Evolutionary conservation across 176 grass and related monocot species (phyloP), one percentile per base, ranked within the genome.

Genomic region (Zoysia japonica): DNA sequence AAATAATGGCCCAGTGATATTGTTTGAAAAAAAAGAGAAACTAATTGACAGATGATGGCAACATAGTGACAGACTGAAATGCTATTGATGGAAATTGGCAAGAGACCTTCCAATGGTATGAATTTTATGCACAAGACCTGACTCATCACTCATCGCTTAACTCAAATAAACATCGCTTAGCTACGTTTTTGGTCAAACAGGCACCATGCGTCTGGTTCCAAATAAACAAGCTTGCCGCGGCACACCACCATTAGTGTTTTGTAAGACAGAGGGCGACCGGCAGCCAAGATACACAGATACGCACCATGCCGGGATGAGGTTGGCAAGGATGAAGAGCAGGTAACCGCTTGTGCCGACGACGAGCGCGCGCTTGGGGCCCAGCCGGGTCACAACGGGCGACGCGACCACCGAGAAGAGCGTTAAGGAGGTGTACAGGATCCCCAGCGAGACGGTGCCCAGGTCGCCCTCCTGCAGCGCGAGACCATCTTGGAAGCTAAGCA

Each of bases 231-330:
- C 28, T 28, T 28, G n/a, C 39, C 56, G 17, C 2, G 9, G 3
- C 49, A 59, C 49, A 28, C 55, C 49, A 52, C 11, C 19, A 45
- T 28, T 28, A 28, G 28, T 28, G 28, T 15, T 11, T 38, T 54
- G 11, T 14, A 51, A 59, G 10, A 12, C n/a, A 76, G 38, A 12
- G 8, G 13, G 7, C 38, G 28, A 38, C 7, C 20, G 2, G 14
- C n/a, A 47, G 44, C 48, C 48, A 49, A 49, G 7, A 49, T 1
- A 39, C 60, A 72, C 1, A 5, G 28, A 6, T 13, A n/a, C 80
- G 83, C 68, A 97, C 95, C 95, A 93, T 68, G 88, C 84, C 4
- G 96, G 81, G 67, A 91, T 89, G 19, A 98, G 82, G 85, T 98
- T 98, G 65, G 96, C 84, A 5, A 93, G 88, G 52, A 98, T 95